Percentiles rank a stretch among this genome's conserved stretches.
These are phyloP conservation scores for Xylariaceae sp. DNA, from an alignment of 2,329 filamentous ascomycete species.

Conservation along the genomic window DNA sequence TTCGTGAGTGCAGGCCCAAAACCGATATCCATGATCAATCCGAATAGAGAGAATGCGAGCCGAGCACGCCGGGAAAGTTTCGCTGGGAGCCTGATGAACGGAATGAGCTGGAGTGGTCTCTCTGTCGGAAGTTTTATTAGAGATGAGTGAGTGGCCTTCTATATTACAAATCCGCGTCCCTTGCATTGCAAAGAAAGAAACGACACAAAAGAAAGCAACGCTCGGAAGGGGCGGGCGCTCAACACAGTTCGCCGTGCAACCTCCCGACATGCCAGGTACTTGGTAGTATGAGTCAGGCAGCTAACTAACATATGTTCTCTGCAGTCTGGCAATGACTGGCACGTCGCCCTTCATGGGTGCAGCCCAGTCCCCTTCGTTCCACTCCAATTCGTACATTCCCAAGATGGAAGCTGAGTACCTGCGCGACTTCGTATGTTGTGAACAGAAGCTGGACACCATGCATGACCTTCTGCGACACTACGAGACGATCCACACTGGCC, in stretches of 20 bases:
- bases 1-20: conserved; percentile 61
- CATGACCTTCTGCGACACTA: conserved; percentile 96
- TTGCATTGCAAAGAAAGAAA: too few species aligned
- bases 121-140: conserved; percentile 95
- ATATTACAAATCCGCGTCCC: conserved; percentile 1
- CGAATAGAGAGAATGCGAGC: conserved; percentile 53
- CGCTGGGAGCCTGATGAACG: conserved; percentile 63
- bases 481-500: conserved; percentile 84
- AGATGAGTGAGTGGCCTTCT: conserved; percentile 74
- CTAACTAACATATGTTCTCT: conserved; percentile 8
- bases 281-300: too few species aligned
- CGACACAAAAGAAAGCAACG: too few species aligned
- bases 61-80: conserved; percentile 57
- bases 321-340: conserved; percentile 88
- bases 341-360: conserved; percentile 80
- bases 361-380: conserved; percentile 87
- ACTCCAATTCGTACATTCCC: conserved; percentile 92
- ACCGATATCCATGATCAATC: conserved; percentile 61
- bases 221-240: too few species aligned
- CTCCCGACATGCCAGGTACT: too few species aligned
- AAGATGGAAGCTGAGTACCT: conserved; percentile 97
- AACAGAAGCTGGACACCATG: conserved; percentile 79
- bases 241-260: too few species aligned
- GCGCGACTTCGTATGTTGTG: conserved; percentile 95
- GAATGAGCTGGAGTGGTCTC: conserved; percentile 95